phyloP scores from a whole-genome alignment of 768 basidiomycete genomes.

The Phylloporus arenicola region DNA sequence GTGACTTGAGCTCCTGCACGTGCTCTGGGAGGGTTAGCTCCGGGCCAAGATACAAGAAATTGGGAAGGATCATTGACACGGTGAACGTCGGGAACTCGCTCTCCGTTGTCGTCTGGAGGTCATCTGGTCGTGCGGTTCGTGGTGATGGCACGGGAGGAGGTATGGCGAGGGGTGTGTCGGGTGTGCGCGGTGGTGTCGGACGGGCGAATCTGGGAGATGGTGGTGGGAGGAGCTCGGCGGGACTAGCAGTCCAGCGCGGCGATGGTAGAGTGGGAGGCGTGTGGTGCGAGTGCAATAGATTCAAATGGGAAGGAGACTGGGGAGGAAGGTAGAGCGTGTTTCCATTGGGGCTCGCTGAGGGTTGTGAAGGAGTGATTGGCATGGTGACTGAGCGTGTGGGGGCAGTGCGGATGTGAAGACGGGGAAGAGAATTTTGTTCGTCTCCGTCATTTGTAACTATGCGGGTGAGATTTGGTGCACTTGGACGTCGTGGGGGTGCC shows the following conservation, averaged over 20 bases:
- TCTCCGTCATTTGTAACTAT: conserved; percentile 54
- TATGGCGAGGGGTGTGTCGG: conserved; percentile 33
- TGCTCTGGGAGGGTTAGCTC: conserved; percentile 75
- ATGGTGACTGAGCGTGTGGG: conserved; percentile 58
- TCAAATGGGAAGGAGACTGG: conserved; percentile 57
- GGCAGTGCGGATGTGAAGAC: conserved; percentile 55
- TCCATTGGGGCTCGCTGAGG: conserved; percentile 15
- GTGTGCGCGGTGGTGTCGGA: conserved; percentile 36
- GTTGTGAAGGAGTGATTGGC: conserved; percentile 37
- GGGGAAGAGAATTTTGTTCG: conserved; percentile 43
- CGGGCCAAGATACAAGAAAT: conserved; percentile 87
- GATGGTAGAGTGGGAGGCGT: conserved; percentile 48
- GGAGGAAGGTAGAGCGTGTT: conserved; percentile 24
- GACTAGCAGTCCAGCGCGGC: conserved; percentile 32
- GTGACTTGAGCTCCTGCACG: conserved; percentile 60
- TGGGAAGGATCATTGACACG: conserved; percentile 88
- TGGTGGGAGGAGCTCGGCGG: conserved; percentile 37
- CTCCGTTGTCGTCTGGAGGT: conserved; percentile 18
- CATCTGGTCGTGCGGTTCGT: conserved; percentile 58
- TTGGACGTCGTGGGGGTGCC: conserved; percentile 53
- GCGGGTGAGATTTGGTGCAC: conserved; percentile 56
- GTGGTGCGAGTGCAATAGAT: conserved; percentile 53
- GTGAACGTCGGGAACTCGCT: conserved; percentile 63
- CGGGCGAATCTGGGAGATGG: conserved; percentile 21
- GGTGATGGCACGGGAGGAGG: conserved; percentile 40